Conservation (phyloP, 2,329 filamentous ascomycete species). For the Nemania sp. region DNA sequence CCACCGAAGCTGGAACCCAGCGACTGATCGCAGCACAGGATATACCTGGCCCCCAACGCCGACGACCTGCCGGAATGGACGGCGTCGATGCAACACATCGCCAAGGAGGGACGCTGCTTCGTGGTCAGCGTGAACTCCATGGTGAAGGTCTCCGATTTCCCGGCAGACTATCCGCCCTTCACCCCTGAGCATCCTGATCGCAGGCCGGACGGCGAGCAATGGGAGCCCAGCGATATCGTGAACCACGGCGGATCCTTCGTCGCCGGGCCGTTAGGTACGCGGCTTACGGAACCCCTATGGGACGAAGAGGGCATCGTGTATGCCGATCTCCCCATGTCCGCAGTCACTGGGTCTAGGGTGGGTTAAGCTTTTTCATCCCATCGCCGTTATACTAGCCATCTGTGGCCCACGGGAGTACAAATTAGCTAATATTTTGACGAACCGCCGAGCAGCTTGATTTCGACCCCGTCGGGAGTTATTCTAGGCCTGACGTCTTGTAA, state of each 20-base stretch:
- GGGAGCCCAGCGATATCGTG: constrained; percentile 45
- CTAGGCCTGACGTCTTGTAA: constrained; percentile 48
- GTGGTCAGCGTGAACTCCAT: constrained; percentile 49
- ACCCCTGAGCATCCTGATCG: constrained; percentile 44
- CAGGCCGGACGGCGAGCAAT: constrained; percentile 44
- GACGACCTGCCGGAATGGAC: constrained; percentile 44
- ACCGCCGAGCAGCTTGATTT: constrained; percentile 45
- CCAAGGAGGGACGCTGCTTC: constrained; percentile 51
- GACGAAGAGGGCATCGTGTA: constrained; percentile 47
- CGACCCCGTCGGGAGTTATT: constrained; percentile 48
- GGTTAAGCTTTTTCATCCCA: constrained; percentile 18
- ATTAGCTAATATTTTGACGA: constrained; percentile 2
- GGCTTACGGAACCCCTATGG: constrained; percentile 46
- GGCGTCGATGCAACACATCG: constrained; percentile 50
- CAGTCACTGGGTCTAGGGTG: constrained; percentile 46
- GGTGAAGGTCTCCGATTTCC: constrained; percentile 48
- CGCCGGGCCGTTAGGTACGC: constrained; percentile 46
- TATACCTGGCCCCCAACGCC: constrained; percentile 42
- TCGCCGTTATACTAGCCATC: background rate
- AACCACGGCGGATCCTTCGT: constrained; percentile 48
- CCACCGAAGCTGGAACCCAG: background rate
- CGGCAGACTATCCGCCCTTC: constrained; percentile 48
- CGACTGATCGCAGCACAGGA: constrained; percentile 30
- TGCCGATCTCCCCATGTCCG: constrained; percentile 42
- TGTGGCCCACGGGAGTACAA: background rate